Conservation (phyloP, 2,329 filamentous ascomycete species). For the Sarocladium brachiariae region DNA sequence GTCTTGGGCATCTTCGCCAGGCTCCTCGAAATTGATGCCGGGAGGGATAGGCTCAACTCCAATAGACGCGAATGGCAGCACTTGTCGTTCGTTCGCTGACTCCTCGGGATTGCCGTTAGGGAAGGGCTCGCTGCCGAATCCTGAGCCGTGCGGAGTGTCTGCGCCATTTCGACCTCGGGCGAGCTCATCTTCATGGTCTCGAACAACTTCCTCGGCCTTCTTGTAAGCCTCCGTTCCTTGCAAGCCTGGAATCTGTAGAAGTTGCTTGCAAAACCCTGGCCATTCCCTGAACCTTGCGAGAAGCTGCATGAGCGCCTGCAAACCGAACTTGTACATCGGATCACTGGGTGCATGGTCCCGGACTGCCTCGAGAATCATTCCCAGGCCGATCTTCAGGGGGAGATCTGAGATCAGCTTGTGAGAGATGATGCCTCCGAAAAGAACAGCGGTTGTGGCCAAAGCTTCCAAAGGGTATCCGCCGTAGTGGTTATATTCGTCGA, state of each 20-base stretch:
- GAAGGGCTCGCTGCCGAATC: constrained; percentile 40
- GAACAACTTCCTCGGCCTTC: constrained; percentile 74
- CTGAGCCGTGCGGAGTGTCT: constrained; percentile 27
- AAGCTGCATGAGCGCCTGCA: constrained; percentile 89
- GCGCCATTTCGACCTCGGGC: constrained; percentile 49
- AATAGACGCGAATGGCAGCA: constrained; percentile 71
- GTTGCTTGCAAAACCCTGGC: constrained; percentile 87
- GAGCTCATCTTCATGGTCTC: constrained; percentile 56
- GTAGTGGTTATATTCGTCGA: constrained; percentile 96
- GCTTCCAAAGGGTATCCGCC: constrained; percentile 94
- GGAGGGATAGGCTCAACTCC: constrained; percentile 63
- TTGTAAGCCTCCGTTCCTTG: constrained; percentile 79
- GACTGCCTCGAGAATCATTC: constrained; percentile 96
- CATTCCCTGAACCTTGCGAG: constrained; percentile 79
- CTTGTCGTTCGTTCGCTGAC: constrained; percentile 48
- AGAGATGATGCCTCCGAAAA: constrained; percentile 95
- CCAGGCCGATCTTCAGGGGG: constrained; percentile 86
- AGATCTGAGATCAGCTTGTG: constrained; percentile 86
- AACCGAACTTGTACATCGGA: constrained; percentile 96
- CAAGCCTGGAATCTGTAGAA: constrained; percentile 74
- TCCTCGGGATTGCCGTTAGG: constrained; percentile 69
- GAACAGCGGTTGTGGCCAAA: constrained; percentile 86
- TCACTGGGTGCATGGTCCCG: constrained; percentile 75
- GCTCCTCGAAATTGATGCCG: constrained; percentile 67
- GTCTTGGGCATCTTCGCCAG: constrained; percentile 77